Conservation (phyloP, 495 filamentous ascomycete species). For the Penicillium manginii region DNA sequence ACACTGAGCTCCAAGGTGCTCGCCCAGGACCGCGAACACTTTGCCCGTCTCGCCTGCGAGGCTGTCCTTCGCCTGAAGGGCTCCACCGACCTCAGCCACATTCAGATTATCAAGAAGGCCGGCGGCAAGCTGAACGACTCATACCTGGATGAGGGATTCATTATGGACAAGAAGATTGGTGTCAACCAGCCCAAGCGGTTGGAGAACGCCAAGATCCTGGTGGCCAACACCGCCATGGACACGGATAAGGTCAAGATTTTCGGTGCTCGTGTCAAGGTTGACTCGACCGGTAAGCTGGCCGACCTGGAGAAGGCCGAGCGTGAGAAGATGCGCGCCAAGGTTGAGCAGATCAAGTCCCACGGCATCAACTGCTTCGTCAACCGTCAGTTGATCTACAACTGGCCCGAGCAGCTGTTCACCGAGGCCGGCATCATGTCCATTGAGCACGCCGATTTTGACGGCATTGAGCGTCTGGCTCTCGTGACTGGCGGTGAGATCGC, state of each 20-base stretch:
- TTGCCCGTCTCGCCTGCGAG: slow-evolving; percentile 88
- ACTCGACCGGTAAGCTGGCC: slow-evolving; percentile 91
- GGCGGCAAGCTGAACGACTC: slow-evolving; percentile 97
- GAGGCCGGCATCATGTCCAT: slow-evolving; percentile 98
- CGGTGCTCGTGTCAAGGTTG: slow-evolving; percentile 90
- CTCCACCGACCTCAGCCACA: slow-evolving; percentile 93
- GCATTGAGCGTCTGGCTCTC: slow-evolving; percentile 90
- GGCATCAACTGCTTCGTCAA: slow-evolving; percentile 99
- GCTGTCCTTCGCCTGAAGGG: slow-evolving; percentile 89
- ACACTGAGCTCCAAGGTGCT: slow-evolving; percentile 98
- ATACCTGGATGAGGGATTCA: slow-evolving; percentile 97
- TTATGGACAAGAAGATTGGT: slow-evolving; percentile 97
- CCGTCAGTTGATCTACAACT: slow-evolving; percentile 98
- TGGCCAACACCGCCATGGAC: slow-evolving; percentile 98
- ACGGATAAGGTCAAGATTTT: slow-evolving; percentile 99
- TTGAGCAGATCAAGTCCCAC: slow-evolving; percentile 97
- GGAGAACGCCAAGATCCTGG: slow-evolving; percentile 96
- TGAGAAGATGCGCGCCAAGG: slow-evolving; percentile 99
- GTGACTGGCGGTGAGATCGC: slow-evolving; percentile 97
- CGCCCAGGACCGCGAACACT: slow-evolving; percentile 90
- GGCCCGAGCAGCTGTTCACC: slow-evolving; percentile 98
- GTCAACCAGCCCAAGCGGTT: slow-evolving; percentile 97
- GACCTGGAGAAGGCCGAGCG: slow-evolving; percentile 97
- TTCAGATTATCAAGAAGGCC: slow-evolving; percentile 99
- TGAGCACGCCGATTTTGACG: slow-evolving; percentile 98